Percentiles rank a stretch among this genome's conserved stretches.
phyloP scores from a whole-genome alignment of 2,329 filamentous ascomycete genomes.

The Byssoonygena ceratinophila region DNA sequence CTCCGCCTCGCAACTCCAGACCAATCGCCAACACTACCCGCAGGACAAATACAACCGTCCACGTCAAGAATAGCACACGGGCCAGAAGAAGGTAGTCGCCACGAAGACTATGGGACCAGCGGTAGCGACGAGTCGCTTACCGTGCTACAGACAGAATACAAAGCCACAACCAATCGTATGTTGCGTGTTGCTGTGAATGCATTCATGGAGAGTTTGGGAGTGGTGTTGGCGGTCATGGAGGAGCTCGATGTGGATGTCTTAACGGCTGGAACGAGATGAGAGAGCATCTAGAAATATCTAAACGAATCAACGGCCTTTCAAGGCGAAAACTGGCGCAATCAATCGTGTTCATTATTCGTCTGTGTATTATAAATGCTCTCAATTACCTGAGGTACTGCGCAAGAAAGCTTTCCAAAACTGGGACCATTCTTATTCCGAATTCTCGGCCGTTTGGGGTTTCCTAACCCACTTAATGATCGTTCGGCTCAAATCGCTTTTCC shows the following conservation, averaged over 20 bases:
- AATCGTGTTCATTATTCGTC: neutral
- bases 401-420: neutral
- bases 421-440: neutral
- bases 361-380: neutral
- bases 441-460: neutral
- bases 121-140: constrained; percentile 33
- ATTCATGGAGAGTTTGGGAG: constrained; percentile 79
- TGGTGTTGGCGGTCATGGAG: constrained; percentile 82
- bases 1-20: constrained; percentile 47
- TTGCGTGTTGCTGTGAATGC: constrained; percentile 90
- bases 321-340: too few species aligned
- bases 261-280: constrained; percentile 4
- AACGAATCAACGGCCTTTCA: too few species aligned
- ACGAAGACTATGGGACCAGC: constrained; percentile 18
- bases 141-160: constrained; percentile 64
- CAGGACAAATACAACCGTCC: constrained; percentile 9
- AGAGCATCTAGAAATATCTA: neutral
- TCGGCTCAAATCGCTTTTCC: constrained; percentile 2
- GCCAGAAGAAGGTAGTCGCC: neutral
- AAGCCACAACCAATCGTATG: constrained; percentile 90
- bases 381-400: neutral
- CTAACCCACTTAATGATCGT: constrained; percentile 4
- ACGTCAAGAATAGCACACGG: constrained; percentile 18
- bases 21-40: constrained; percentile 8
- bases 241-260: constrained; percentile 79